These are phyloP conservation scores for Syzygium grande DNA, from an alignment of 345 rosid species.

Conservation along the genomic window DNA sequence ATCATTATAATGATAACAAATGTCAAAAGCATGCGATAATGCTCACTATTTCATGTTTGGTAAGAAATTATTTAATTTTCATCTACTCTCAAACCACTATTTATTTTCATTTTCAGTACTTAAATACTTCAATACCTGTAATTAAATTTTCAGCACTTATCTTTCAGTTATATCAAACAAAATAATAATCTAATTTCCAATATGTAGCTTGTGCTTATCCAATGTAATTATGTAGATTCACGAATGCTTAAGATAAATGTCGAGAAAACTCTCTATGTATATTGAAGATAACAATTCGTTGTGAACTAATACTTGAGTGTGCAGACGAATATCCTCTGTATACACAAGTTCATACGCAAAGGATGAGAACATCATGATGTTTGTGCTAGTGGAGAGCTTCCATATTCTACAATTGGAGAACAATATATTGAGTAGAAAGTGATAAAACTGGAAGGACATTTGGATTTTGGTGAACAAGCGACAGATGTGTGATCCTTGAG, in stretches of 20 bases:
- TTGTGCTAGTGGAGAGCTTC: neutral
- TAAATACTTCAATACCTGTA: neutral
- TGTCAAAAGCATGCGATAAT: neutral
- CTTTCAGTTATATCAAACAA: neutral
- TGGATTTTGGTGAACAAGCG: neutral
- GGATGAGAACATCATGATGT: neutral
- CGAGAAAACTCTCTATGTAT: neutral
- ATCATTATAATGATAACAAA: neutral
- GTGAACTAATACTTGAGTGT: neutral
- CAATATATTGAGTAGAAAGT: neutral
- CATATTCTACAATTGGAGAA: neutral
- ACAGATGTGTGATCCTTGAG: neutral
- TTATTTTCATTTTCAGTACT: neutral
- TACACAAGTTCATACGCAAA: neutral
- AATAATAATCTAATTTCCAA: neutral
- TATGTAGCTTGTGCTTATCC: neutral
- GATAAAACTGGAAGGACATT: neutral
- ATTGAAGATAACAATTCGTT: neutral
- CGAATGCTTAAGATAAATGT: too few species aligned
- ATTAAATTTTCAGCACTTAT: neutral
- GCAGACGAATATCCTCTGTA: neutral
- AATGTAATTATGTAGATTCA: neutral
- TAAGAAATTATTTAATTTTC: neutral
- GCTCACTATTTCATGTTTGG: neutral
- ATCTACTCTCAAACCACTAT: neutral